Conservation (phyloP, 2,329 filamentous ascomycete genomes). For the Sporothrix euskadiensis region DNA sequence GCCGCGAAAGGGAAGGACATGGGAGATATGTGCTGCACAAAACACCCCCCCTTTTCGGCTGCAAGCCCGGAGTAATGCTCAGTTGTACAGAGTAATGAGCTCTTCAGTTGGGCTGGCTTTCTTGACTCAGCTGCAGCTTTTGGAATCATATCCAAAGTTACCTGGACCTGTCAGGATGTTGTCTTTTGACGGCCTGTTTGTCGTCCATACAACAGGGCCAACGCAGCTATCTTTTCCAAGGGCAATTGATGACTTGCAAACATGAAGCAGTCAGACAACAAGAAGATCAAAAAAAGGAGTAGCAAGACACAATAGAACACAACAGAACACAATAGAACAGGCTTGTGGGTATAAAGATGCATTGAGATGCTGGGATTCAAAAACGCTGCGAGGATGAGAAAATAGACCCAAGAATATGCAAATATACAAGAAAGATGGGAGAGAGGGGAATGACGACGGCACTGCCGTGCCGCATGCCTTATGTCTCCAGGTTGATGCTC, state of each 20-base stretch:
- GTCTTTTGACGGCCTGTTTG: neutral
- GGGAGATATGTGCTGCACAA: neutral
- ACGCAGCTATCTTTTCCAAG: neutral
- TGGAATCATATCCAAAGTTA: neutral
- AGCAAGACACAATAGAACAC: too few relatives aligned
- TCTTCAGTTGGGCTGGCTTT: neutral
- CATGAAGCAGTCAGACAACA: neutral
- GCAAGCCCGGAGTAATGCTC: neutral
- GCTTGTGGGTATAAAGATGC: conserved; percentile 3
- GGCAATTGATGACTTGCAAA: neutral
- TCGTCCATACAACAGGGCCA: neutral
- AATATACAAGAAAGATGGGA: neutral
- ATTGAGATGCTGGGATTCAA: neutral
- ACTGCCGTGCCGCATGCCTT: conserved; percentile 36
- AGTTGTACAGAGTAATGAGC: neutral
- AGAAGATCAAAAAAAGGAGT: too few relatives aligned
- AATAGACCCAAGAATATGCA: neutral
- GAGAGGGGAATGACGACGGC: neutral
- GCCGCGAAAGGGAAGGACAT: neutral
- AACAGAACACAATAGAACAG: neutral
- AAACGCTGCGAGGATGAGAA: neutral
- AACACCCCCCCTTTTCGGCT: neutral
- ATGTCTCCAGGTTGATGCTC: conserved; percentile 95
- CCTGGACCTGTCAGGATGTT: neutral
- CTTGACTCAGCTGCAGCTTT: neutral